phyloP scores from a whole-genome alignment of 1,284 basidiomycete genomes.

The Ceratobasidium sp. region DNA sequence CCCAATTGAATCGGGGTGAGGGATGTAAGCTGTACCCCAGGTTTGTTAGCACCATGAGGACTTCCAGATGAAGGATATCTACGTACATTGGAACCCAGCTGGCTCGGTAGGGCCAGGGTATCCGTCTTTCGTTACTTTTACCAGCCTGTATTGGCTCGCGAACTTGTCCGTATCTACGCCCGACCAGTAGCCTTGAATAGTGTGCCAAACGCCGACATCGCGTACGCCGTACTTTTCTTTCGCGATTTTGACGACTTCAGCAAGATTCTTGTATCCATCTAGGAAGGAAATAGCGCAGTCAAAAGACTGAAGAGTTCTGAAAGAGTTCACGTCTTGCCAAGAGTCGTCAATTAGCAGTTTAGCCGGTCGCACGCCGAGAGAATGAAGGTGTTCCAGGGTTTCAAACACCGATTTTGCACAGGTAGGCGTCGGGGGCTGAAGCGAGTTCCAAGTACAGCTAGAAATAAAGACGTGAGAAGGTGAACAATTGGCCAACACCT shows the following conservation, averaged over 20 bases:
- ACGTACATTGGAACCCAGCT: slow-evolving; percentile 44
- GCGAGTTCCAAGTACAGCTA: slow-evolving; percentile 50
- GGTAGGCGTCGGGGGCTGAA: slow-evolving; percentile 47
- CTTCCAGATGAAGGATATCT: not conserved
- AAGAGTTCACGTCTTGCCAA: slow-evolving; percentile 46
- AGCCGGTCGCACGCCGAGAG: slow-evolving; percentile 45
- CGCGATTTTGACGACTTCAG: slow-evolving; percentile 42
- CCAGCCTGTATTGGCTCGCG: slow-evolving; percentile 42
- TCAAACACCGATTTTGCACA: slow-evolving; percentile 44
- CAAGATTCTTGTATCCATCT: slow-evolving; percentile 42
- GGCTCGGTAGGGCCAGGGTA: slow-evolving; percentile 48
- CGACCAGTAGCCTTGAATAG: slow-evolving; percentile 49
- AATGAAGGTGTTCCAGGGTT: slow-evolving; percentile 36
- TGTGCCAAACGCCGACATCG: slow-evolving; percentile 48
- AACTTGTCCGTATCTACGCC: slow-evolving; percentile 48
- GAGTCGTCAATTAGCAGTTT: slow-evolving; percentile 48
- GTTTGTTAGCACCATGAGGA: not conserved
- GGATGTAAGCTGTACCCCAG: slow-evolving; percentile 43
- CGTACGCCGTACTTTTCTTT: slow-evolving; percentile 46
- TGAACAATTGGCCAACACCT: not conserved
- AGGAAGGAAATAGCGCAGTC: slow-evolving; percentile 38
- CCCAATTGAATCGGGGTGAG: slow-evolving; percentile 45
- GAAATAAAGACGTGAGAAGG: not conserved
- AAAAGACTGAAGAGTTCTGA: slow-evolving; percentile 46
- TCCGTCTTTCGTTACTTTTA: slow-evolving; percentile 49